These are phyloP conservation scores for Geotrichum aggregatum DNA, from an alignment of 1,139 yeast genomes.

Conservation along the genomic window DNA sequence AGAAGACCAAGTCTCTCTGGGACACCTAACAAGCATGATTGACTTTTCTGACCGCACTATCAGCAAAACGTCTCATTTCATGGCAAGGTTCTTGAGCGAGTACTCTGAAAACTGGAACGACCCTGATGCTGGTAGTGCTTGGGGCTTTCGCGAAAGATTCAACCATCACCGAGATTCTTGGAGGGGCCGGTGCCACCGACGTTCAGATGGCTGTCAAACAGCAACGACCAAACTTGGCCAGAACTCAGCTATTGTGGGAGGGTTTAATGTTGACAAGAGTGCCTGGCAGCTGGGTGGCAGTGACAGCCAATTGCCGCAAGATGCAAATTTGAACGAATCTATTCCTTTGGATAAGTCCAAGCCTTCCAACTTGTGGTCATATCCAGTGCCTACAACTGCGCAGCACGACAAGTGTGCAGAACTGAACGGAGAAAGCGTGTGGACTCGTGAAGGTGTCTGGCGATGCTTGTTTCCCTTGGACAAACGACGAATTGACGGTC, in stretches of 20 bases:
- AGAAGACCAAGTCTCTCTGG: background rate
- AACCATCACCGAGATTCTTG: background rate
- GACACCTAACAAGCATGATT: slow-evolving; percentile 5
- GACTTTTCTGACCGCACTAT: slow-evolving; percentile 10
- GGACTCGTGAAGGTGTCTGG: slow-evolving; percentile 82
- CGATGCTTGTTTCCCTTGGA: slow-evolving; percentile 68
- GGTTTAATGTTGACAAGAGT: background rate
- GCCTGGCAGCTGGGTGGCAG: background rate
- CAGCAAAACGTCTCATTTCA: background rate
- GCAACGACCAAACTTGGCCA: background rate
- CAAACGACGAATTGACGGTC: slow-evolving; percentile 2
- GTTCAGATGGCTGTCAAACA: background rate
- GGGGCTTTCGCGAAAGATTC: slow-evolving; percentile 2
- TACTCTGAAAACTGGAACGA: slow-evolving; percentile 11
- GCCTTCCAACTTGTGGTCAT: slow-evolving; percentile 40
- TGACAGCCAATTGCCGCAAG: background rate
- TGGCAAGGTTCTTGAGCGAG: background rate
- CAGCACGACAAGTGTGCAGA: slow-evolving; percentile 61
- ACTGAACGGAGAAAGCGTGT: slow-evolving; percentile 62
- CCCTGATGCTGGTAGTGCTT: slow-evolving; percentile 6
- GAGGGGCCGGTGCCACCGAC: background rate
- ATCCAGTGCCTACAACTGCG: slow-evolving; percentile 58
- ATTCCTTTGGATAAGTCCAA: slow-evolving; percentile 16
- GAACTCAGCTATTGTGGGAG: background rate
- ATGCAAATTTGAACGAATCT: background rate